Evolutionary conservation across 805 yeast genomes (phyloP).

Genomic region (Candida bentonensis): DNA sequence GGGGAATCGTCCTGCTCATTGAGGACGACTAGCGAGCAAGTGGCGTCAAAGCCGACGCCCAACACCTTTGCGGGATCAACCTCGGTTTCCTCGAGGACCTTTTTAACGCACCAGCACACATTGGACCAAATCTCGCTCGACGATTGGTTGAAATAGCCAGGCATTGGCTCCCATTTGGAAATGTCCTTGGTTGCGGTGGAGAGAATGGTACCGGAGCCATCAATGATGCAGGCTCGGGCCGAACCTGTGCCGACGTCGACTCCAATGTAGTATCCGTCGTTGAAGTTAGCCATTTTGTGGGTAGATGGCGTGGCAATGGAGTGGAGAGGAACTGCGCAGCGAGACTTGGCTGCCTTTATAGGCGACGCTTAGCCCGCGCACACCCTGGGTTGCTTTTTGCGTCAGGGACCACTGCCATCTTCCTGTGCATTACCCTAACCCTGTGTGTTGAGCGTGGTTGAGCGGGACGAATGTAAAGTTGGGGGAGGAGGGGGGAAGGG

Average conservation of each 20-base stretch:
- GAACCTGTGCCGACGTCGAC: slow-evolving; percentile 97
- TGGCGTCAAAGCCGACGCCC: slow-evolving; percentile 95
- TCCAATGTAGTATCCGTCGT: slow-evolving; percentile 43
- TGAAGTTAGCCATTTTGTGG: too few relatives aligned
- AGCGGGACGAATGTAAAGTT: too few relatives aligned
- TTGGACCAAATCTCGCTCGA: slow-evolving; percentile 82
- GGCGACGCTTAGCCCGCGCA: too few relatives aligned
- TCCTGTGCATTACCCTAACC: too few relatives aligned
- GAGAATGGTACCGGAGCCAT: slow-evolving; percentile 66
- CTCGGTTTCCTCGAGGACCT: slow-evolving; percentile 60
- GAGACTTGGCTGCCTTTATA: too few relatives aligned
- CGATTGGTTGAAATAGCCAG: slow-evolving; percentile 58
- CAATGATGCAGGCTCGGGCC: slow-evolving; percentile 87
- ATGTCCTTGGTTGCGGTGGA: slow-evolving; percentile 60
- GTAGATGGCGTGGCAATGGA: too few relatives aligned
- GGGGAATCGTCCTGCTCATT: slow-evolving; percentile 53
- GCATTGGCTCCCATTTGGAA: slow-evolving; percentile 37
- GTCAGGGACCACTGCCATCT: too few relatives aligned
- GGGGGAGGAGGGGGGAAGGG: too few relatives aligned
- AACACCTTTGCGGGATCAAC: slow-evolving; percentile 52
- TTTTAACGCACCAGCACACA: slow-evolving; percentile 67
- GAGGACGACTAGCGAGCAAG: slow-evolving; percentile 84
- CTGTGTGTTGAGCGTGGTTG: too few relatives aligned
- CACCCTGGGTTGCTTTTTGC: too few relatives aligned
- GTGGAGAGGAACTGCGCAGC: too few relatives aligned